These are phyloP conservation scores for Anethum foeniculum DNA, from an alignment of 140 eudicot species.

Conservation along the genomic window DNA sequence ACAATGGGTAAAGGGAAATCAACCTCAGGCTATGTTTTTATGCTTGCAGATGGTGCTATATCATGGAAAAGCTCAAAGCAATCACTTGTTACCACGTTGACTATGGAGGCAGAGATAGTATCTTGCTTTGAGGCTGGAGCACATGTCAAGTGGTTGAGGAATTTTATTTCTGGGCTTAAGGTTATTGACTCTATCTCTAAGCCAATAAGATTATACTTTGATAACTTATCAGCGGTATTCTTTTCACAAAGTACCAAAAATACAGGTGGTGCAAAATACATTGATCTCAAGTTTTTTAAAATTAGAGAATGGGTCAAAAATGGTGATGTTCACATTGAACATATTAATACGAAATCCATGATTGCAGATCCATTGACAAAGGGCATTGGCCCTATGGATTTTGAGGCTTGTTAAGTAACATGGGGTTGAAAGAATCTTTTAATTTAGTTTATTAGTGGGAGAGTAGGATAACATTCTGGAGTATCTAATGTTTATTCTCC, in stretches of 20 bases:
- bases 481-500: background rate
- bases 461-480: background rate
- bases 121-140: background rate
- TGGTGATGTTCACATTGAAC: background rate
- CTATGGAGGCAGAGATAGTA: background rate
- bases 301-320: background rate
- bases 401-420: background rate
- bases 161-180: background rate
- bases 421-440: background rate
- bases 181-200: background rate
- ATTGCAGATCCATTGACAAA: background rate
- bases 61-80: background rate
- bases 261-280: background rate
- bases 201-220: background rate
- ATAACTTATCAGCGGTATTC: background rate
- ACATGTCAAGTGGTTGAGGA: background rate
- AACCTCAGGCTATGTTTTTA: background rate
- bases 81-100: background rate
- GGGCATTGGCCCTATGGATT: background rate
- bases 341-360: background rate
- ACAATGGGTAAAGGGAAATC: background rate
- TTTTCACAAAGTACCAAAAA: background rate
- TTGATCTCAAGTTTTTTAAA: background rate
- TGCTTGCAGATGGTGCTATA: background rate
- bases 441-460: background rate